Conservation (phyloP, 1,139 yeast genomes). For the Nadsonia commutata region DNA sequence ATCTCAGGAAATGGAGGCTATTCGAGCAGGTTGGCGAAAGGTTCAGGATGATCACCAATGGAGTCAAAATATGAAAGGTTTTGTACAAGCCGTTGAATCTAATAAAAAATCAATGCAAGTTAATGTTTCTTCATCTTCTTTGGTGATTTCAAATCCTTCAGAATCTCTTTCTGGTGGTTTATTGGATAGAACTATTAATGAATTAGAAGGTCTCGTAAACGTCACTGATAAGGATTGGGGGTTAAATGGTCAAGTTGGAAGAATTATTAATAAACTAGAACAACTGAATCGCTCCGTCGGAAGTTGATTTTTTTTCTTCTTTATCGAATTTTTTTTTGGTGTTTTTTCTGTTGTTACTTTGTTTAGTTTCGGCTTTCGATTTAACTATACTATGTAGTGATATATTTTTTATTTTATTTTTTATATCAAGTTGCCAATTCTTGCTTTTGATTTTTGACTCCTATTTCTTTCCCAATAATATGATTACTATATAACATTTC, state of each 20-base stretch:
- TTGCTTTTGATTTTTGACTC: no score
- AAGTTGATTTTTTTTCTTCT: no score
- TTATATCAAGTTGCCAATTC: no score
- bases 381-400: no score
- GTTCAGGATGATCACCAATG: not conserved
- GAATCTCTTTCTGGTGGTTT: no score
- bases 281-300: no score
- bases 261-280: not conserved
- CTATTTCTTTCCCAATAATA: not conserved
- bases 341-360: no score
- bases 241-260: not conserved
- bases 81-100: not conserved
- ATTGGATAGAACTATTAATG: not conserved
- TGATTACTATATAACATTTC: not conserved
- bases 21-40: not conserved
- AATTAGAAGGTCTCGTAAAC: not conserved
- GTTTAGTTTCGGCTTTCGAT: no score
- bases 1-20: not conserved
- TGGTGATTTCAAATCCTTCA: no score
- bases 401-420: no score
- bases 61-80: not conserved
- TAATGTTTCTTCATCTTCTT: no score
- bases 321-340: no score
- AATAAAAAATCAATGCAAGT: not conserved
- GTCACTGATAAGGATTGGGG: not conserved